These are phyloP conservation scores for Eucalyptus dawsonii DNA, from an alignment of 345 rosid species.

Conservation along the genomic window DNA sequence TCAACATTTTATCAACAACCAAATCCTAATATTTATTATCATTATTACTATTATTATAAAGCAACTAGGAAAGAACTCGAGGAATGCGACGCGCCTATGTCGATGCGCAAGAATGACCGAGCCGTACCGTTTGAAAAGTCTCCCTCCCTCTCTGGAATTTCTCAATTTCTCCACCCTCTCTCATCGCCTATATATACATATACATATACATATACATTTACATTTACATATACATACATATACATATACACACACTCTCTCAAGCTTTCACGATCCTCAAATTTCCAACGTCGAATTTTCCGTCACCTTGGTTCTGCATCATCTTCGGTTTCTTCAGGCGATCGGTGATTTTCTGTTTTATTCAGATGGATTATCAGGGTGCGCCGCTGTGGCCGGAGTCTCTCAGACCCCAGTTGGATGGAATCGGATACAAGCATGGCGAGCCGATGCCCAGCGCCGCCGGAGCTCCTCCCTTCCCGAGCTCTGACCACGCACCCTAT, in stretches of 20 bases:
- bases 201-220: too few relatives aligned
- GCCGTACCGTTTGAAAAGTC: not conserved
- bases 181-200: not conserved
- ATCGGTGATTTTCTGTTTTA: not conserved
- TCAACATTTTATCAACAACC: not conserved
- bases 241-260: not conserved
- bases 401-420: not conserved
- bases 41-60: not conserved
- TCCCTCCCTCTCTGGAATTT: not conserved
- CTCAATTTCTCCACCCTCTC: not conserved
- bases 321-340: not conserved
- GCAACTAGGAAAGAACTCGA: not conserved
- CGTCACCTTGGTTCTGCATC: not conserved
- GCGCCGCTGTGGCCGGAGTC: not conserved
- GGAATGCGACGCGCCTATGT: not conserved
- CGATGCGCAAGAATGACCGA: not conserved
- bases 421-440: accelerated
- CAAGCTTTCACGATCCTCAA: not conserved
- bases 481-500: not conserved
- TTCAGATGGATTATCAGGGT: not conserved
- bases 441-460: not conserved
- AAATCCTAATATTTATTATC: not conserved
- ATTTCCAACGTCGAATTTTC: not conserved
- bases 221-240: too few relatives aligned
- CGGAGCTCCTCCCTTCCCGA: not conserved